Evolutionary conservation across 495 filamentous ascomycete species (phyloP), one percentile per base, ranked within the genome.

Genomic region (Podospora fimiseda): DNA sequence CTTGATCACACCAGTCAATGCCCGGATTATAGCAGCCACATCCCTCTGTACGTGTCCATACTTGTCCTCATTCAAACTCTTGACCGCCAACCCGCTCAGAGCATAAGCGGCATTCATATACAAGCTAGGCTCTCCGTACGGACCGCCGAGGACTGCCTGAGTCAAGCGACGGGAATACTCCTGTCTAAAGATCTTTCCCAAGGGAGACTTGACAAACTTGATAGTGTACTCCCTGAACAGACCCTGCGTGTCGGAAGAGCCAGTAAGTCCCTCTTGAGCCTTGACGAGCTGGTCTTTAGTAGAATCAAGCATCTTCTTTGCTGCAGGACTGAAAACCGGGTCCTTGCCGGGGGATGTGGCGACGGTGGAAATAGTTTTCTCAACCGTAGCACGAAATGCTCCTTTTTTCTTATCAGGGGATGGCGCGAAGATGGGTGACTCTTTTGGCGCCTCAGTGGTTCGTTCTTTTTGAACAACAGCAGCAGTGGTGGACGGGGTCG

Each of bases 31-130:
- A 7, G 65, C 61, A 5, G 87, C 80, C 2, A 96, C 80, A 60
- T 92, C 84, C 27, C 80, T 76, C 47, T 92, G 83, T 38, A 95
- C 93, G 59, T 87, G 85, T 21, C 93, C 93, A 59, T 81, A 94
- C n/a, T 74, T 74, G 66, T 99, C 93, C 69, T 99, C 93, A 9
- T 71, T 70, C 24, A 96, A 70, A 66, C 84, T 89, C 38, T 76
- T 74, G n/a, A 85, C 75, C 14, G 85, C 78, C 6, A 99, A 76
- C 36, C 70, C 73, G 9, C 80, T 78, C 37, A 97, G 70, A 1
- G 85, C 80, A 51, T 83, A 80, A 30, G 84, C 78, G 7, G 89
- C 86, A 61, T 90, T 82, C 46, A 86, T 62, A 54, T 90, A 83
- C 16, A 81, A 64, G 48, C 74, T 78, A 1, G 83, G 64, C 60